phyloP scores from a whole-genome alignment of 176 grass and related monocot species.

The Tillandsia leiboldiana region DNA sequence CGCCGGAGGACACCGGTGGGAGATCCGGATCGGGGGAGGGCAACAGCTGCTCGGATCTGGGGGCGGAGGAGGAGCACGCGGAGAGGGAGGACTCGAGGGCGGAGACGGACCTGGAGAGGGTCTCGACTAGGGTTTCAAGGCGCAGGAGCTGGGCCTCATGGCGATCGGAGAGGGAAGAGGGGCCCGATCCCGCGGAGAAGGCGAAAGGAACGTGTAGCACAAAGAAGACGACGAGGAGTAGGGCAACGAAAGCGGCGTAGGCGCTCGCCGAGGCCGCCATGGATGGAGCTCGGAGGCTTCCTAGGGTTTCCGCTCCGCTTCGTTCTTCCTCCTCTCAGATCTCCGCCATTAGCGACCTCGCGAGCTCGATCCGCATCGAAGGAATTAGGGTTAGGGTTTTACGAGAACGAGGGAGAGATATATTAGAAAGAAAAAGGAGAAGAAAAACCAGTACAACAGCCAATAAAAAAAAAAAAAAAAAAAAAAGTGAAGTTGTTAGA shows the following conservation, averaged over 20 bases:
- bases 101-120: constrained; percentile 36
- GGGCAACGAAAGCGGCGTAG: constrained; percentile 24
- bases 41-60: constrained; percentile 29
- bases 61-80: constrained; percentile 4
- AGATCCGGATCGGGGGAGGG: constrained; percentile 7
- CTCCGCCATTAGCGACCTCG: neutral
- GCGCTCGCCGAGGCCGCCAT: constrained; percentile 35
- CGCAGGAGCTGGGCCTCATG: constrained; percentile 40
- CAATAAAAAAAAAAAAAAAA: too few species aligned
- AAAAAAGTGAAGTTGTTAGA: neutral
- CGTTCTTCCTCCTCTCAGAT: neutral
- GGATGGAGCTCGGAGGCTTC: neutral
- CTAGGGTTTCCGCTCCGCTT: constrained; percentile 8
- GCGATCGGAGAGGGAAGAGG: constrained; percentile 25
- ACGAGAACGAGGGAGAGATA: neutral
- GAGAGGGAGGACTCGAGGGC: constrained; percentile 27
- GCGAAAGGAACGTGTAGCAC: neutral
- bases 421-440: constrained; percentile 6
- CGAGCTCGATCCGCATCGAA: neutral
- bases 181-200: neutral
- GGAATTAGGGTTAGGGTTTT: constrained; percentile 10
- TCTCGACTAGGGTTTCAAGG: constrained; percentile 48
- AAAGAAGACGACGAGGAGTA: constrained; percentile 14
- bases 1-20: neutral
- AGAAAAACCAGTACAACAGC: neutral